These are phyloP conservation scores for Syncephalastrum sp. DNA, from an alignment of 371 early-diverging fungal genomes.

Conservation along the genomic window DNA sequence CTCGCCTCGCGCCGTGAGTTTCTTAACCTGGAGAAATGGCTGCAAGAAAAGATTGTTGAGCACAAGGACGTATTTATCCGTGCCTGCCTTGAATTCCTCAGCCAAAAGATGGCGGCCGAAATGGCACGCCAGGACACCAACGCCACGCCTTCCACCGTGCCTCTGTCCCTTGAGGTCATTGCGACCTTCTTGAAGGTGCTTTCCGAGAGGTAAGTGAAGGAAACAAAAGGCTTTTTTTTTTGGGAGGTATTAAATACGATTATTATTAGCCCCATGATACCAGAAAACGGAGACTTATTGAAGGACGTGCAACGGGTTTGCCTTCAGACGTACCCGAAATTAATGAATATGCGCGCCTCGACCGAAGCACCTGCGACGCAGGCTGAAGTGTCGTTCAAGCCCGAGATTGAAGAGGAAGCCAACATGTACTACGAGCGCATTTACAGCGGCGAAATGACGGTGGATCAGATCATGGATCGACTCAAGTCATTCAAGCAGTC, in stretches of 20 bases:
- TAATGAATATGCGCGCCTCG: slow-evolving; percentile 40
- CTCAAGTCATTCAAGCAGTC: slow-evolving; percentile 74
- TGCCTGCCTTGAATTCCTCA: slow-evolving; percentile 78
- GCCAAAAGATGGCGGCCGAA: slow-evolving; percentile 58
- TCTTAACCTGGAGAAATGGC: slow-evolving; percentile 85
- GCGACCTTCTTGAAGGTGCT: slow-evolving; percentile 70
- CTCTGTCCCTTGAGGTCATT: slow-evolving; percentile 69
- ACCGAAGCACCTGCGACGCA: slow-evolving; percentile 29
- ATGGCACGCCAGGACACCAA: slow-evolving; percentile 34
- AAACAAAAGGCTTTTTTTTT: not conserved
- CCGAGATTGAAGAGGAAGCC: slow-evolving; percentile 80
- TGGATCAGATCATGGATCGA: slow-evolving; percentile 71
- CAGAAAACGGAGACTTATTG: slow-evolving; percentile 57
- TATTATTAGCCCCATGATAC: slow-evolving; percentile 52
- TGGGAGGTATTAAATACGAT: not conserved
- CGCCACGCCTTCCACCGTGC: slow-evolving; percentile 46
- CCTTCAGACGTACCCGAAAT: slow-evolving; percentile 62
- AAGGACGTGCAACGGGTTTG: slow-evolving; percentile 63
- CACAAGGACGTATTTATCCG: slow-evolving; percentile 70
- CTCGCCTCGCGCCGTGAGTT: slow-evolving; percentile 81
- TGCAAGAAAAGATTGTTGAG: slow-evolving; percentile 69
- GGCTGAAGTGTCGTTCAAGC: slow-evolving; percentile 40
- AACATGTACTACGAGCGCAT: slow-evolving; percentile 77
- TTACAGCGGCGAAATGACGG: slow-evolving; percentile 73
- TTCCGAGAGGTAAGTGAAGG: slow-evolving; percentile 47